These are phyloP conservation scores for Populus hybrid DNA, from an alignment of 441 rosid species.

Conservation along the genomic window DNA sequence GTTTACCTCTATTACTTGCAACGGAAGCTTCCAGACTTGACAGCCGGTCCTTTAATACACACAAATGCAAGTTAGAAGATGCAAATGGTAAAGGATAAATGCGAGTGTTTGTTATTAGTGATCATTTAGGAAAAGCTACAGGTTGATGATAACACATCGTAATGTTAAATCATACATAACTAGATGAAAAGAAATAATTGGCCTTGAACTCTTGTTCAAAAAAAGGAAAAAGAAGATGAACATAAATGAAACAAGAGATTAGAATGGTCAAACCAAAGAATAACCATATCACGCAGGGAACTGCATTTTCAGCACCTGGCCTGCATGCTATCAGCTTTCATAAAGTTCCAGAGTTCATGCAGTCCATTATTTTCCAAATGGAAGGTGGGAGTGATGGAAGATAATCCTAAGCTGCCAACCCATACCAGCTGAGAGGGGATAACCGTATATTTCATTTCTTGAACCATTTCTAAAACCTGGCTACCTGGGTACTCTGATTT, in stretches of 20 bases:
- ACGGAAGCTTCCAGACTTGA: constrained; percentile 59
- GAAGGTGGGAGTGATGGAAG: too few relatives aligned
- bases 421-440: too few relatives aligned
- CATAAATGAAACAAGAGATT: not conserved
- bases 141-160: not conserved
- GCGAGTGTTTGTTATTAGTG: not conserved
- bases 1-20: constrained; percentile 41
- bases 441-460: too few relatives aligned
- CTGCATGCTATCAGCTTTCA: too few relatives aligned
- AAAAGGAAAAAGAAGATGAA: not conserved
- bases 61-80: constrained; percentile 9
- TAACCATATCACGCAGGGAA: too few relatives aligned
- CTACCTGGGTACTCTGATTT: too few relatives aligned
- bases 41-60: constrained; percentile 48
- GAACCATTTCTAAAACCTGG: too few relatives aligned
- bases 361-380: too few relatives aligned
- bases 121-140: not conserved
- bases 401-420: too few relatives aligned
- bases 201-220: not conserved
- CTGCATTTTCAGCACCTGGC: too few relatives aligned
- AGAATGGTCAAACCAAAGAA: not conserved
- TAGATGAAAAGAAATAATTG: not conserved
- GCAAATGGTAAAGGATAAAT: not conserved
- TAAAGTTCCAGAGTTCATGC: too few relatives aligned
- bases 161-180: not conserved